These are phyloP conservation scores for Fusarium stilboides DNA, from an alignment of 2,329 filamentous ascomycete species.

Conservation along the genomic window DNA sequence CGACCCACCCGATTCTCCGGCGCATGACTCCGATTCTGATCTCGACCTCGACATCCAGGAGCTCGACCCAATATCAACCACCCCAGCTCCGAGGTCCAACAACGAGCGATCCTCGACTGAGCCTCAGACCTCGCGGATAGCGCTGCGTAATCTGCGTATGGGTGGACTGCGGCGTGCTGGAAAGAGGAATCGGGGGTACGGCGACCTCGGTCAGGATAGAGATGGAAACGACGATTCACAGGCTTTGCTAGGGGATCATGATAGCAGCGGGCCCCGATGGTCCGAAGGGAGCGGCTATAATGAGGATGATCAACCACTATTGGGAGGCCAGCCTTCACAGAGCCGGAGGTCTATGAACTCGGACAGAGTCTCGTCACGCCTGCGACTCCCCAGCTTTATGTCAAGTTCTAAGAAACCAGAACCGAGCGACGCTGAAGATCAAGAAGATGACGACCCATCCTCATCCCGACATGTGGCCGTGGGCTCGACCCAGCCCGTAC, in stretches of 20 bases:
- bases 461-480: conserved; percentile 83
- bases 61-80: conserved; percentile 75
- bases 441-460: conserved; percentile 73
- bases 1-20: conserved; percentile 75
- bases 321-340: conserved; percentile 61
- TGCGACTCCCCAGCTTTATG: conserved; percentile 79
- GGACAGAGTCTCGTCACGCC: conserved; percentile 60
- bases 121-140: conserved; percentile 72
- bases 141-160: conserved; percentile 79
- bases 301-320: conserved; percentile 80
- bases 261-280: conserved; percentile 68
- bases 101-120: conserved; percentile 54
- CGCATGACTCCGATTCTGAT: conserved; percentile 80
- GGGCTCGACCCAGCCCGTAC: conserved; percentile 78
- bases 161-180: conserved; percentile 71
- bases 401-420: conserved; percentile 58
- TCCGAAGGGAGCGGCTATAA: conserved; percentile 74
- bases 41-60: conserved; percentile 86
- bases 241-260: conserved; percentile 75
- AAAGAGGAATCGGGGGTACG: conserved; percentile 70
- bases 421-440: conserved; percentile 62
- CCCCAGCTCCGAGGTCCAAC: conserved; percentile 52
- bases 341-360: conserved; percentile 50
- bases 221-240: conserved; percentile 74
- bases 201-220: conserved; percentile 71